Conservation (phyloP, 2,329 filamentous ascomycete genomes). For the Chalaropsis thielavioides region DNA sequence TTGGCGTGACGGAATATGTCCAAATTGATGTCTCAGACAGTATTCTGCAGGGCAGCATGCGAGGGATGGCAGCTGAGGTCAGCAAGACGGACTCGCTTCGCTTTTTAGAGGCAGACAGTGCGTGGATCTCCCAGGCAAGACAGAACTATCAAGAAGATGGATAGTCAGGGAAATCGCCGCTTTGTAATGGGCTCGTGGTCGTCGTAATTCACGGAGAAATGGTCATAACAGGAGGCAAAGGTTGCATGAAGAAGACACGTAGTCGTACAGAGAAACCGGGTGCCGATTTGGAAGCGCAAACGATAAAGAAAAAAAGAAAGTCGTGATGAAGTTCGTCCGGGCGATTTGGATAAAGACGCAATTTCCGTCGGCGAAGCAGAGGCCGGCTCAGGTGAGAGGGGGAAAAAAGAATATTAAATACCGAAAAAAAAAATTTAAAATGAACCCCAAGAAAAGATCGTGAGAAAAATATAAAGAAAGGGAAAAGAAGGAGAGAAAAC, state of each 20-base stretch:
- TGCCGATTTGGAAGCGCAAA: background rate
- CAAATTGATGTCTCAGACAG: conserved; percentile 10
- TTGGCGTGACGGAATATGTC: background rate
- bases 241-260: background rate
- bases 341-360: background rate
- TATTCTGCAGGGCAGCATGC: conserved; percentile 1
- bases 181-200: background rate
- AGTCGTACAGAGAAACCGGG: background rate
- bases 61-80: conserved; percentile 2
- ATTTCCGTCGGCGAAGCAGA: background rate
- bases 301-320: conserved; percentile 2
- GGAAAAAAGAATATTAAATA: background rate
- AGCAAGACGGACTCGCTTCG: background rate
- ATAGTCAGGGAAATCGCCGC: background rate
- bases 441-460: background rate
- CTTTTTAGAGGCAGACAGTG: background rate
- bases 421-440: background rate
- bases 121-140: background rate
- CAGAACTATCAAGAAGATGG: background rate
- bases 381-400: background rate
- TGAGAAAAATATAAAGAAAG: conserved; percentile 5
- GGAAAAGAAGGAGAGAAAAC: background rate
- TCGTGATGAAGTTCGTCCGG: background rate
- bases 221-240: background rate
- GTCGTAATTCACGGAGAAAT: background rate